A percentile compares a stretch with the other conserved stretches of the same genome.
Conservation (phyloP, 768 basidiomycete genomes). For the Rubroboletus pulcherrimus region DNA sequence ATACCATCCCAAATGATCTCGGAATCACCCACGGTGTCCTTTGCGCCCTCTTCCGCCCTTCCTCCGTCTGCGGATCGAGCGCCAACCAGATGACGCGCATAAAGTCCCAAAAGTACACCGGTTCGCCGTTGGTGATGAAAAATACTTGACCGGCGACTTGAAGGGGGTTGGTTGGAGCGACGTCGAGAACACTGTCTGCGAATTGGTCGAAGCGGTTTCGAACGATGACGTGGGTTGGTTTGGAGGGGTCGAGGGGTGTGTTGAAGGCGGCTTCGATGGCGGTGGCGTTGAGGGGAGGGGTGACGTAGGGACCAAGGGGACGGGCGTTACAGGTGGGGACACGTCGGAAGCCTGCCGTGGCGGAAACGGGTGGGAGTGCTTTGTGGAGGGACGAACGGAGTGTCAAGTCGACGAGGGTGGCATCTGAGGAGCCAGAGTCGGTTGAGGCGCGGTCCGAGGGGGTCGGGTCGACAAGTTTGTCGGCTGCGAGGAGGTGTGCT, state of each 20-base stretch:
- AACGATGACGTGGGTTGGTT: constrained; percentile 49
- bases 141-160: constrained; percentile 91
- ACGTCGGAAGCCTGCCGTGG: constrained; percentile 60
- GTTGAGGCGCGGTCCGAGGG: constrained; percentile 31
- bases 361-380: constrained; percentile 57
- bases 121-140: constrained; percentile 97
- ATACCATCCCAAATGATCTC: constrained; percentile 58
- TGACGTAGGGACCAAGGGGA: constrained; percentile 79
- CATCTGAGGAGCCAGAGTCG: constrained; percentile 24
- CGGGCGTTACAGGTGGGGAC: constrained; percentile 79
- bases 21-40: constrained; percentile 48
- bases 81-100: constrained; percentile 74
- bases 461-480: constrained; percentile 61
- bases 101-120: constrained; percentile 95
- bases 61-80: constrained; percentile 46
- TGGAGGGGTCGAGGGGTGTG: constrained; percentile 36
- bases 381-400: constrained; percentile 39
- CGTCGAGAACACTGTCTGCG: constrained; percentile 52
- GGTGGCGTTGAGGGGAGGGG: constrained; percentile 54
- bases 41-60: constrained; percentile 42
- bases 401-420: constrained; percentile 41
- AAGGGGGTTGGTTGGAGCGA: constrained; percentile 52
- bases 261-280: constrained; percentile 56
- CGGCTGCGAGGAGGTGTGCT: constrained; percentile 91
- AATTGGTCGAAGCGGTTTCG: constrained; percentile 84